A percentile compares a stretch with the other conserved stretches of the same genome.
Conservation (phyloP, 345 rosid genomes). For the Euphorbia pulcherrima region DNA sequence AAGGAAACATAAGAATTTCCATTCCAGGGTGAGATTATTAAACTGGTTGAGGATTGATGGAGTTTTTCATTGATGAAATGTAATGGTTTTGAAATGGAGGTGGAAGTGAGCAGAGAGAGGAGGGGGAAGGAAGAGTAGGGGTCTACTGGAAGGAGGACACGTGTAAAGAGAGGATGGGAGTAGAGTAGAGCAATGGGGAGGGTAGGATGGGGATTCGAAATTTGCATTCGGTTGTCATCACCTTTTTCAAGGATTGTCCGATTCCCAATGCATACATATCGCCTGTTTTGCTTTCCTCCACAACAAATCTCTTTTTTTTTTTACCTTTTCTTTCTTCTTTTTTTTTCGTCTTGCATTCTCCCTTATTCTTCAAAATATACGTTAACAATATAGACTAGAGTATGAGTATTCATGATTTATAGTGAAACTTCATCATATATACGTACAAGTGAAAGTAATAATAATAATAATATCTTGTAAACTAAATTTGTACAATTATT, state of each 20-base stretch:
- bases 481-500: no score
- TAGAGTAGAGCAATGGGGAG: neutral
- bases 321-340: no score
- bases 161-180: constrained; percentile 1
- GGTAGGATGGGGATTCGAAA: neutral
- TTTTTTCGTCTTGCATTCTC: no score
- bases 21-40: neutral
- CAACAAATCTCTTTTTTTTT: no score
- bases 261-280: constrained; percentile 51
- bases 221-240: no score
- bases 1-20: neutral
- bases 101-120: neutral
- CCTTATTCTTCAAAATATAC: no score
- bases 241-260: constrained; percentile 47
- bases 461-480: no score
- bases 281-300: neutral
- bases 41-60: neutral
- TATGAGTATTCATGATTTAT: no score
- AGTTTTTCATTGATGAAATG: neutral
- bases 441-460: no score
- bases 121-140: constrained; percentile 1
- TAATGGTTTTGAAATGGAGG: neutral
- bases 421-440: no score
- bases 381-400: no score
- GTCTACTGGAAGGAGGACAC: constrained; percentile 15